phyloP scores from a whole-genome alignment of 1,284 basidiomycete genomes.

The Pholiota adiposa region DNA sequence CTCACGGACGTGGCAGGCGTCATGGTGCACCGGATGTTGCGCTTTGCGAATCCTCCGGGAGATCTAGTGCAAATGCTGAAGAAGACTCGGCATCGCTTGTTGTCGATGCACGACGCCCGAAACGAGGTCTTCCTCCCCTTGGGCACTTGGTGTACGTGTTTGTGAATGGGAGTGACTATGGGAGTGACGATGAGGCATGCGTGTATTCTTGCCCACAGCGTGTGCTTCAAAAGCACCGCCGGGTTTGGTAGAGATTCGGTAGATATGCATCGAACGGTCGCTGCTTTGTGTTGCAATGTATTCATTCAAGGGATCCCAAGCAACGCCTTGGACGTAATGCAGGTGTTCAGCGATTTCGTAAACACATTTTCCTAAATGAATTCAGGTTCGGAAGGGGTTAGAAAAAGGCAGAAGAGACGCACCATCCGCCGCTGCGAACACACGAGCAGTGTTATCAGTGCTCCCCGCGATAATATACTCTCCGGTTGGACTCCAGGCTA shows the following conservation, averaged over 20 bases:
- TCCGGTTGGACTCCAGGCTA: slow-evolving; percentile 96
- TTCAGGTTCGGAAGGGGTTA: slow-evolving; percentile 9
- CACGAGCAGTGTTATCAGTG: slow-evolving; percentile 93
- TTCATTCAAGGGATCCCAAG: slow-evolving; percentile 95
- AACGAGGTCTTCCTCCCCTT: slow-evolving; percentile 54
- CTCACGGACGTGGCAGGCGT: slow-evolving; percentile 63
- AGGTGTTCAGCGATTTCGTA: slow-evolving; percentile 88
- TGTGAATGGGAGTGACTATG: slow-evolving; percentile 58
- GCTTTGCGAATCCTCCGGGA: slow-evolving; percentile 25
- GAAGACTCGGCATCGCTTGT: slow-evolving; percentile 73
- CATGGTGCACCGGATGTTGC: slow-evolving; percentile 42
- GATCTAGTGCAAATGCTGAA: slow-evolving; percentile 42
- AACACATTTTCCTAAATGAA: slow-evolving; percentile 70
- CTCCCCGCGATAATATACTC: slow-evolving; percentile 94
- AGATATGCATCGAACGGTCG: slow-evolving; percentile 90
- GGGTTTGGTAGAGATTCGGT: slow-evolving; percentile 77
- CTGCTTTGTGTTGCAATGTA: slow-evolving; percentile 95
- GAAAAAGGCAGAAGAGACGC: slow-evolving; percentile 21
- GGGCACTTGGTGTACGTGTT: slow-evolving; percentile 61
- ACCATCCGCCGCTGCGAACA: slow-evolving; percentile 84
- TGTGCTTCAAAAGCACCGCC: slow-evolving; percentile 86
- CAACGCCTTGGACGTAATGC: slow-evolving; percentile 95
- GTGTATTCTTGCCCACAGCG: slow-evolving; percentile 80
- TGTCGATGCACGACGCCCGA: slow-evolving; percentile 72
- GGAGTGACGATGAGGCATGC: slow-evolving; percentile 69